A percentile compares a stretch with the other conserved stretches of the same genome.
These are phyloP conservation scores for Knufia petricola DNA, from an alignment of 2,329 filamentous ascomycete genomes.

Conservation along the genomic window DNA sequence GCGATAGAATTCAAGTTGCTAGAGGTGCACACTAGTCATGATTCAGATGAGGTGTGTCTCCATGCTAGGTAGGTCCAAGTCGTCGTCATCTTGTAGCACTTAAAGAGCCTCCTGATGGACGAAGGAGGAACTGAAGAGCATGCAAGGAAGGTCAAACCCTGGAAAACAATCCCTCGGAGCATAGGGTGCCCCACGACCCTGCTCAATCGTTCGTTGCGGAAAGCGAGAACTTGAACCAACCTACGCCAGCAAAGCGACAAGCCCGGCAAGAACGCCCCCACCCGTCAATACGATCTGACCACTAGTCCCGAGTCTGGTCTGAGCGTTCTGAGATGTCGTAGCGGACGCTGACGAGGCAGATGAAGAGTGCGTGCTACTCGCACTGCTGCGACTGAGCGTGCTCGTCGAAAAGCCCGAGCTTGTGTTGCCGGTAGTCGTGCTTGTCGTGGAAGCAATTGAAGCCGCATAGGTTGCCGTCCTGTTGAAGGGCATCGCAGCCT, in stretches of 20 bases:
- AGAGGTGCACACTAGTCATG: no score
- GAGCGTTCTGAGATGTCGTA: slow-evolving; percentile 5
- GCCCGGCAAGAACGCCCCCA: slow-evolving; percentile 2
- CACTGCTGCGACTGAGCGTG: neutral
- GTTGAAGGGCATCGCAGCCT: neutral
- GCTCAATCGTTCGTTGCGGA: no score
- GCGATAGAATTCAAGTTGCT: no score
- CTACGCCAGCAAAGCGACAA: slow-evolving; percentile 6
- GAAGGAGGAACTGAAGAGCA: no score
- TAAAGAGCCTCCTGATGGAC: no score
- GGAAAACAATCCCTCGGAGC: no score
- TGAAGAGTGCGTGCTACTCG: neutral
- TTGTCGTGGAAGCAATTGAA: neutral
- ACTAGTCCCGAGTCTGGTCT: neutral
- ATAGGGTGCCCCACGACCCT: no score
- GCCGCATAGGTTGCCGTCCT: neutral
- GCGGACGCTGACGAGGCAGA: neutral
- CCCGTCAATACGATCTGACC: slow-evolving; percentile 1
- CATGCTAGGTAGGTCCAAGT: no score
- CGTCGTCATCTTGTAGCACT: no score
- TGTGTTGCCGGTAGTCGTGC: neutral
- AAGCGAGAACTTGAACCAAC: neutral
- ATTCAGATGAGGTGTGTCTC: no score
- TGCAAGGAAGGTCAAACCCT: no score
- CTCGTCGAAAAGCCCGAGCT: slow-evolving; percentile 5